Evolutionary conservation across 495 filamentous ascomycete genomes (phyloP).

Genomic region (Penicilliopsis zonata): DNA sequence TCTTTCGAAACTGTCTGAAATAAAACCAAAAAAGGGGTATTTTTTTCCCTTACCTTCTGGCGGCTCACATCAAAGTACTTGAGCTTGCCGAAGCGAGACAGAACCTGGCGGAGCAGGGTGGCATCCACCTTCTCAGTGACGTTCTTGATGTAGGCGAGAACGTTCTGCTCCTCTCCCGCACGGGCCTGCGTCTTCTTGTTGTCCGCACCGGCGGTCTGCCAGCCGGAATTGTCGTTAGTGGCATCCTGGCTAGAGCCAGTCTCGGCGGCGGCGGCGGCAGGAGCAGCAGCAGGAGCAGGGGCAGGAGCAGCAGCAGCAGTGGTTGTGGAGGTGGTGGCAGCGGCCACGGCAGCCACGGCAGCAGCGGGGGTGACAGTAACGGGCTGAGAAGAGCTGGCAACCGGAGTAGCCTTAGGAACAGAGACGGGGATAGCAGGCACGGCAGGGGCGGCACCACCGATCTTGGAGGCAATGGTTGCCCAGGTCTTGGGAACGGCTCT

Average conservation of each 20-base stretch:
- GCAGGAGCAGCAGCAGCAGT: conserved; percentile 31
- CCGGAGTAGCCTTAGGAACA: conserved; percentile 18
- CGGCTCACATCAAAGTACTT: conserved; percentile 84
- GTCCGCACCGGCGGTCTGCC: conserved; percentile 68
- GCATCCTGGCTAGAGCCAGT: conserved; percentile 33
- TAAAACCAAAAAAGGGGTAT: too few relatives aligned
- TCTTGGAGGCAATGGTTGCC: conserved; percentile 64
- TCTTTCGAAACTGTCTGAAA: too few relatives aligned
- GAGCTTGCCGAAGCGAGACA: conserved; percentile 66
- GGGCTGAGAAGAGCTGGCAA: conserved; percentile 22
- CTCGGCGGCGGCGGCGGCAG: conserved; percentile 21
- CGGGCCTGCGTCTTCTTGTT: conserved; percentile 73
- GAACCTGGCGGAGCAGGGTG: conserved; percentile 48
- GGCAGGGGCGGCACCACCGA: conserved; percentile 17
- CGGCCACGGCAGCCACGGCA: conserved; percentile 29
- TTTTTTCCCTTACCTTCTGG: conserved; percentile 68
- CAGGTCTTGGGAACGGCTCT: conserved; percentile 67
- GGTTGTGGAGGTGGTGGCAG: conserved; percentile 24
- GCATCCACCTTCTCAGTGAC: conserved; percentile 74
- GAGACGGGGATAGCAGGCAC: conserved; percentile 19
- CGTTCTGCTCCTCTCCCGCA: conserved; percentile 49
- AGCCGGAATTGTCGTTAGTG: conserved; percentile 40
- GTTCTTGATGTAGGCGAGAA: conserved; percentile 83
- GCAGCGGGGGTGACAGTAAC: conserved; percentile 22
- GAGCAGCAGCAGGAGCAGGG: conserved; percentile 14